These are phyloP conservation scores for Teunomyces tritomae DNA, from an alignment of 805 yeast genomes.

Conservation along the genomic window DNA sequence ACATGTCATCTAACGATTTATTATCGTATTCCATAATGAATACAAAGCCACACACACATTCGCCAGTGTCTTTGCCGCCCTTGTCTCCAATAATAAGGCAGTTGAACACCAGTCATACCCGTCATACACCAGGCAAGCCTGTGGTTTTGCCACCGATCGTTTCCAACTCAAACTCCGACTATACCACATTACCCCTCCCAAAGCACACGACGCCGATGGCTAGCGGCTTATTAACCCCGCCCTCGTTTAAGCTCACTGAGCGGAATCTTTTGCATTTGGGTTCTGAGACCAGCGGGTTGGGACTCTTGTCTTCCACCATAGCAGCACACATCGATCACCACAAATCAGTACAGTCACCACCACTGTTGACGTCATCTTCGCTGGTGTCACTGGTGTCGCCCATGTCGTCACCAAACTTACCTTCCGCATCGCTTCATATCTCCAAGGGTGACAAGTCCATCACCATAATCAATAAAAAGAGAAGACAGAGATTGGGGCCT, in stretches of 20 bases:
- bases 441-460: slow-evolving; percentile 1
- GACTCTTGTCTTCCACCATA: slow-evolving; percentile 8
- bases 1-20: slow-evolving; percentile 33
- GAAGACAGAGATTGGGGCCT: slow-evolving; percentile 70
- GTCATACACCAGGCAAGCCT: background rate
- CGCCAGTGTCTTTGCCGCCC: slow-evolving; percentile 8
- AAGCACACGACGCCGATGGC: background rate
- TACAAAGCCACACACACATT: slow-evolving; percentile 1
- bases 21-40: slow-evolving; percentile 41
- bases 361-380: slow-evolving; percentile 10
- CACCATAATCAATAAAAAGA: slow-evolving; percentile 18
- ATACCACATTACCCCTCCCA: slow-evolving; percentile 6
- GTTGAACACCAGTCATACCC: background rate
- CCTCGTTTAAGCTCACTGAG: slow-evolving; percentile 15
- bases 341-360: background rate
- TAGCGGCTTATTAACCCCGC: slow-evolving; percentile 2
- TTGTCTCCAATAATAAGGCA: slow-evolving; percentile 8
- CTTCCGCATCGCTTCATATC: background rate
- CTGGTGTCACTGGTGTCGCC: slow-evolving; percentile 15
- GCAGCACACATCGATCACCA: slow-evolving; percentile 5
- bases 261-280: slow-evolving; percentile 15
- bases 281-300: slow-evolving; percentile 6
- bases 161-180: slow-evolving; percentile 1
- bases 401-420: slow-evolving; percentile 16
- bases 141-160: slow-evolving; percentile 8